Evolutionary conservation across 2,329 filamentous ascomycete genomes (phyloP), one percentile per base, ranked within the genome.

Genomic region (Alternaria ventricosa): DNA sequence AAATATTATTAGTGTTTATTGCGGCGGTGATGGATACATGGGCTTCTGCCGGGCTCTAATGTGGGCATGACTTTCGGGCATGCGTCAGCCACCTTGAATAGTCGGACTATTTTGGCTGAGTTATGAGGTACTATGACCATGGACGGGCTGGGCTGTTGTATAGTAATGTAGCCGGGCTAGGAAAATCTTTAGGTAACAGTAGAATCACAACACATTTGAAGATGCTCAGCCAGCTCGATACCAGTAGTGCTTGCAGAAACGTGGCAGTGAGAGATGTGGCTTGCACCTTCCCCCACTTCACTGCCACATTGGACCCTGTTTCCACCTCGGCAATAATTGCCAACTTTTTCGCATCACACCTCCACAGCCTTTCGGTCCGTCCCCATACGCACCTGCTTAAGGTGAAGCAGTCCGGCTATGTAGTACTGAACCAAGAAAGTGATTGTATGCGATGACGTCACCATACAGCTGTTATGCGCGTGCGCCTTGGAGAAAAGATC

Each of bases 1-100:
- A 57, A 45, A 55, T 68, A 69, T 69, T 69, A n/a, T 53, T 68
- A 71, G 46, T 69, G 60, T 73, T 49, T 71, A 49, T 36, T 33
- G 36, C 36, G 20, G 22, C 44, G 33, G n/a, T 28, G 12, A n/a
- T 27, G 44, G 28, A 13, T 13, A 36, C 7, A 27, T 3, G 25
- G 18, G 18, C 2, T 46, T 13, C 13, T 30, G 54, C 36, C 15
- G 36, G 44, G 20, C 41, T 55, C 13, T 22, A 28, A 18, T 30
- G 30, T 23, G 28, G 23, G 25, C 41, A 44, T 55, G 44, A 23
- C 13, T 25, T 25, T 20, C 23, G 12, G 33, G 49, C 28, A 28
- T 44, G 18, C 30, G 27, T 15, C n/a, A 11, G 53, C n/a, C 15
- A 33, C 41, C 41, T 58, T 43, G 46, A 5, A 51, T 30, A 55